A percentile compares a stretch with the other conserved stretches of the same genome.
Conservation (phyloP, 2,329 filamentous ascomycete species). For the Alternaria sp. region DNA sequence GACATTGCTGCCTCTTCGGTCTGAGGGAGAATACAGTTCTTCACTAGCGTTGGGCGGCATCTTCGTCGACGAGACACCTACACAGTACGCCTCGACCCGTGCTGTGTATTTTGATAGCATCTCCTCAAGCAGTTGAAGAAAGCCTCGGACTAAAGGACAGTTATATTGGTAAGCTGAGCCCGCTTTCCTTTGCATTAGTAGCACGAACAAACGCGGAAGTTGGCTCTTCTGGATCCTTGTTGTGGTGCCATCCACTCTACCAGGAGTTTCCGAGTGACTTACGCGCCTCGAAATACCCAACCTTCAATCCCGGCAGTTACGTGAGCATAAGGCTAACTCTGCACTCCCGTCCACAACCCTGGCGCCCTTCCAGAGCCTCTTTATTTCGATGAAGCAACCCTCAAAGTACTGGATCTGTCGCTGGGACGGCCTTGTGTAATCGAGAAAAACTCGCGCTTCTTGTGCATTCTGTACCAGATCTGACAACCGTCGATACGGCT, state of each 20-base stretch:
- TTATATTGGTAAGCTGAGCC: constrained; percentile 34
- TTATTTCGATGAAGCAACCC: constrained; percentile 25
- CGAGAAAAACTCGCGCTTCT: constrained; percentile 25
- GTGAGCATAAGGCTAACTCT: constrained; percentile 32
- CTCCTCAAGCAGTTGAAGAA: constrained; percentile 24
- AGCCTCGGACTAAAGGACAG: constrained; percentile 36
- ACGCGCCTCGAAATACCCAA: constrained; percentile 11
- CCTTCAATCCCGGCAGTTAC: constrained; percentile 34
- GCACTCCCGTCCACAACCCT: constrained; percentile 36
- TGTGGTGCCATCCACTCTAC: constrained; percentile 22
- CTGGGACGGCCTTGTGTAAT: constrained; percentile 25
- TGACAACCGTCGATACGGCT: constrained; percentile 19
- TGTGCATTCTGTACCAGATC: constrained; percentile 31
- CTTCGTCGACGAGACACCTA: constrained; percentile 61
- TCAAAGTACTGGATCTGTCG: constrained; percentile 16
- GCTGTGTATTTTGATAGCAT: constrained; percentile 34
- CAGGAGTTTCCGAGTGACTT: constrained; percentile 17
- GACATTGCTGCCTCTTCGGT: constrained; percentile 59
- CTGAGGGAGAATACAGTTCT: constrained; percentile 52
- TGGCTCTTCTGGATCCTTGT: constrained; percentile 17
- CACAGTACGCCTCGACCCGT: constrained; percentile 25
- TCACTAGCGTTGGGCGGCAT: constrained; percentile 57
- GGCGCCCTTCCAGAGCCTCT: constrained; percentile 30
- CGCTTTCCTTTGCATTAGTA: constrained; percentile 21
- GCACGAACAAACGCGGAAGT: constrained; percentile 1